Percentiles rank a stretch among this genome's conserved stretches.
phyloP scores from a whole-genome alignment of 2,329 filamentous ascomycete species.

The Pseudofabraea citricarpa region DNA sequence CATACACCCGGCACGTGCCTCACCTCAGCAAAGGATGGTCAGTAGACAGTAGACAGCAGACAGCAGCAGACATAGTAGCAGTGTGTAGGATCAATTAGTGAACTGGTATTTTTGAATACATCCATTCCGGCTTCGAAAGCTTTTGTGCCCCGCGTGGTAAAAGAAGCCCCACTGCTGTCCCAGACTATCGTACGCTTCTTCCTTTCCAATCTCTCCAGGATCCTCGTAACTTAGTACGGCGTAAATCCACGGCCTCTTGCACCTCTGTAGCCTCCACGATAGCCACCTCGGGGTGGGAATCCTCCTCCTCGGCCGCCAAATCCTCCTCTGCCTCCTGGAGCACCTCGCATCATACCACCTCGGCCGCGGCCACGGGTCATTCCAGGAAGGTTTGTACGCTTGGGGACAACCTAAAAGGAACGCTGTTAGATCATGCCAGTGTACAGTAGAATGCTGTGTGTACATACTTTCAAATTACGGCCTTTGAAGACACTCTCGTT shows the following conservation, averaged over 20 bases:
- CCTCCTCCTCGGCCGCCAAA: slow-evolving; percentile 48
- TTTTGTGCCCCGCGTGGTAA: neutral
- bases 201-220: neutral
- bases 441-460: neutral
- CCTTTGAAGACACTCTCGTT: slow-evolving; percentile 97
- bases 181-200: slow-evolving; percentile 6
- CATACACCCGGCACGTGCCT: too few species aligned
- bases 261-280: slow-evolving; percentile 30
- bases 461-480: slow-evolving; percentile 82
- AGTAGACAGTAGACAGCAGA: too few species aligned
- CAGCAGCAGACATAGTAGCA: too few species aligned
- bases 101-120: too few species aligned
- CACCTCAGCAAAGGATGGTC: too few species aligned
- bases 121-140: too few species aligned
- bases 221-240: slow-evolving; percentile 54
- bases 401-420: slow-evolving; percentile 66
- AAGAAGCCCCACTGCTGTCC: slow-evolving; percentile 1
- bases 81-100: too few species aligned
- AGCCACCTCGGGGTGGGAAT: slow-evolving; percentile 49
- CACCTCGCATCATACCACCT: slow-evolving; percentile 35
- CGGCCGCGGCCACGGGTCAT: slow-evolving; percentile 75
- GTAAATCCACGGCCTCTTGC: slow-evolving; percentile 24
- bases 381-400: slow-evolving; percentile 93
- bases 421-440: too few species aligned
- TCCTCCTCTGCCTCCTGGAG: slow-evolving; percentile 44